Percentiles rank a stretch among this genome's conserved stretches.
Evolutionary conservation across 2,329 filamentous ascomycete genomes (phyloP).

Genomic region (Cytospora piceae): DNA sequence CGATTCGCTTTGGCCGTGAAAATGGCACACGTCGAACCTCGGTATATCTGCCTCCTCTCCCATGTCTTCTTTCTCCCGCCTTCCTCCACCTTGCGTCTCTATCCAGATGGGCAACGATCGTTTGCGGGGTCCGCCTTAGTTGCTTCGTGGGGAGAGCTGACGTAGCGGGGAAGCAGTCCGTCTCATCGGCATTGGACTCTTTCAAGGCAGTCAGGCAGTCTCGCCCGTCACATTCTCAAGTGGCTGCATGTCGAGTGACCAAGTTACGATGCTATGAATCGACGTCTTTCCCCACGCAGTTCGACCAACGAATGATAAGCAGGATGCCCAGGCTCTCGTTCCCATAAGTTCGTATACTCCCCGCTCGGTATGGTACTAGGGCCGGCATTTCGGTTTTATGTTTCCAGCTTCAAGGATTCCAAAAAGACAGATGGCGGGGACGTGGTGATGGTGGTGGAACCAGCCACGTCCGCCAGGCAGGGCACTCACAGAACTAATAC

Average conservation of each 20-base stretch:
- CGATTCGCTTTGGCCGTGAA: constrained; percentile 49
- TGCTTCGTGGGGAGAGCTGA: constrained; percentile 10
- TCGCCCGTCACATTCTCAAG: too few species aligned
- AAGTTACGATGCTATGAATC: neutral
- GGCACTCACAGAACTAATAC: too few species aligned
- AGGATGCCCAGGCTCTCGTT: neutral
- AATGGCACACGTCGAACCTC: too few species aligned
- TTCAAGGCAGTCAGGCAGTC: too few species aligned
- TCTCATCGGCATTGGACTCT: neutral
- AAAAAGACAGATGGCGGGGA: neutral
- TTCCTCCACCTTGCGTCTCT: neutral
- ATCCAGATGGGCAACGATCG: neutral
- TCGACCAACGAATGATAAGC: neutral
- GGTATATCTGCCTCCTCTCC: neutral
- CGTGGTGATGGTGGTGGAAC: too few species aligned
- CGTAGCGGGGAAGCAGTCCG: constrained; percentile 13
- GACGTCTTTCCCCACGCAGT: neutral
- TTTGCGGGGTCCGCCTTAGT: neutral
- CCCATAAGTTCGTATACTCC: neutral
- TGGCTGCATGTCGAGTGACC: neutral
- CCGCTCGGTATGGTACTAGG: neutral
- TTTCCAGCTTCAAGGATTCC: neutral
- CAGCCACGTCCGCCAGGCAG: too few species aligned
- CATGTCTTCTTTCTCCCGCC: neutral
- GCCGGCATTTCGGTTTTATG: neutral